Conservation (phyloP, 768 basidiomycete species). For the Russula griseocarnosa region DNA sequence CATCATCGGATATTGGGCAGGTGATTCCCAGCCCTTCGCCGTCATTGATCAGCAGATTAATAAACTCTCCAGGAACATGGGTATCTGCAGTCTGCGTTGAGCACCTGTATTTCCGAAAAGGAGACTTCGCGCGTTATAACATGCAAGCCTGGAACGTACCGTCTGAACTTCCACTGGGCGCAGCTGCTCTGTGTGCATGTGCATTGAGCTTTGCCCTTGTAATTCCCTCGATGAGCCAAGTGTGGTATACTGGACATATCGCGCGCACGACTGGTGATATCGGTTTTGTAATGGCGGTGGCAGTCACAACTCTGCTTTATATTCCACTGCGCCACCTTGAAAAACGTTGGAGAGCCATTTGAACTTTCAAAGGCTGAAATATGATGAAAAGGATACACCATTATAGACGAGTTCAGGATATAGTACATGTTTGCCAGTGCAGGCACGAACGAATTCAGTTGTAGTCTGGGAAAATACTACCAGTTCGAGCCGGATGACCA, state of each 20-base stretch:
- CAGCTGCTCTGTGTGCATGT: conserved; percentile 54
- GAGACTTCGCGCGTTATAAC: conserved; percentile 48
- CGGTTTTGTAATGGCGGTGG: conserved; percentile 60
- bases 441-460: accelerated
- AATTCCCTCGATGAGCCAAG: conserved; percentile 66
- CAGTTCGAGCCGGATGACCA: too few species aligned
- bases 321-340: conserved; percentile 47
- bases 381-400: not conserved
- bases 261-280: conserved; percentile 64
- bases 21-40: conserved; percentile 12
- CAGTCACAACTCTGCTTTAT: conserved; percentile 47
- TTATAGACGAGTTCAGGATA: too few species aligned
- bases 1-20: conserved; percentile 48
- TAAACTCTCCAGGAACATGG: conserved; percentile 44
- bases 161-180: conserved; percentile 53
- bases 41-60: conserved; percentile 37
- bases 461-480: not conserved
- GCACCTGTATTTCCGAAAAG: conserved; percentile 60
- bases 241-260: conserved; percentile 68
- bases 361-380: not conserved
- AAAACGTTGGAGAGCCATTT: conserved; percentile 17
- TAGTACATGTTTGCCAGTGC: too few species aligned
- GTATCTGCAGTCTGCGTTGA: conserved; percentile 57
- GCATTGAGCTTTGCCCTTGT: conserved; percentile 51
- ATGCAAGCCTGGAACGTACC: conserved; percentile 52